Evolutionary conservation across 208 protist genomes (phyloP).

Genomic region (Leishmania turanica): DNA sequence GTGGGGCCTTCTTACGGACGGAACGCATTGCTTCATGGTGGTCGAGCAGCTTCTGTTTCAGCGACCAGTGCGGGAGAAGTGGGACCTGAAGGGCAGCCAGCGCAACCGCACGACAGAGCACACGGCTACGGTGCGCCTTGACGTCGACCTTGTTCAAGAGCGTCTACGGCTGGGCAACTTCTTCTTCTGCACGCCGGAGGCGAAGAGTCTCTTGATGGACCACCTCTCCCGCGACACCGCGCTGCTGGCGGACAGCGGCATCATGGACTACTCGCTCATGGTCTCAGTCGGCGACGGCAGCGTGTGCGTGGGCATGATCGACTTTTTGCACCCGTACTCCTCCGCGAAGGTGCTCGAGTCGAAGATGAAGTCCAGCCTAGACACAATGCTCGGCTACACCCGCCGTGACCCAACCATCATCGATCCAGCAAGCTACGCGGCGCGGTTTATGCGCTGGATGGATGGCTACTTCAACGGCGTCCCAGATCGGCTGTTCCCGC

Average conservation of each 20-base stretch:
- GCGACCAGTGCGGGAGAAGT: conserved; percentile 28
- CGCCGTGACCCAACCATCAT: conserved; percentile 81
- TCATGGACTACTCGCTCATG: conserved; percentile 89
- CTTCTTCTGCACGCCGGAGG: conserved; percentile 61
- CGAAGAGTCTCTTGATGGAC: conserved; percentile 56
- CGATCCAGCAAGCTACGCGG: conserved; percentile 67
- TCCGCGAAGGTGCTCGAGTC: conserved; percentile 80
- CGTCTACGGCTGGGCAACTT: conserved; percentile 48
- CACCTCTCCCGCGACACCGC: conserved; percentile 57
- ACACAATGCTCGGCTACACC: conserved; percentile 66
- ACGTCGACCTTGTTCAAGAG: conserved; percentile 68
- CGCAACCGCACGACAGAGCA: conserved; percentile 68
- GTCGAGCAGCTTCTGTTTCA: conserved; percentile 59
- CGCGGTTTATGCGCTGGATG: conserved; percentile 74
- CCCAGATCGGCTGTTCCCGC: conserved; percentile 49
- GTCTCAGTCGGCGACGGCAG: conserved; percentile 26
- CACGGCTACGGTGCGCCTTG: conserved; percentile 60
- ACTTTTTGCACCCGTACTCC: conserved; percentile 87
- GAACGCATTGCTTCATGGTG: conserved; percentile 64
- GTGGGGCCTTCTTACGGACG: conserved; percentile 18
- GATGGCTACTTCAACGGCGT: conserved; percentile 75
- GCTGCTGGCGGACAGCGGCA: conserved; percentile 46
- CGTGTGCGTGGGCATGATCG: conserved; percentile 66
- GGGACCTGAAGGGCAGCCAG: conserved; percentile 88
- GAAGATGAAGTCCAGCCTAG: conserved; percentile 82